Percentiles rank a stretch among this genome's conserved stretches.
phyloP scores from a whole-genome alignment of 2,329 filamentous ascomycete species.

The Xylaria sp. region DNA sequence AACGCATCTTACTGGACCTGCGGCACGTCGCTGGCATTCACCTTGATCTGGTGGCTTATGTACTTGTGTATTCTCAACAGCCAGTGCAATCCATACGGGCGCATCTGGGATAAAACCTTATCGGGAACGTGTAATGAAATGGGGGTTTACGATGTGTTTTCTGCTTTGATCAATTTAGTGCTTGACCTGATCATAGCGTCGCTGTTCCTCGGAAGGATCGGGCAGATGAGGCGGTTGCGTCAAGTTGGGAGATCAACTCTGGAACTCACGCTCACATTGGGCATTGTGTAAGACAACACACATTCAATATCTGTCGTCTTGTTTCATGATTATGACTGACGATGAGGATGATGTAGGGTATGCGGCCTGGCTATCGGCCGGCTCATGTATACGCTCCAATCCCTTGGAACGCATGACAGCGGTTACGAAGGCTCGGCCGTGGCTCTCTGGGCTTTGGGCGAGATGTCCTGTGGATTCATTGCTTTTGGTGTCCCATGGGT shows the following conservation, averaged over 20 bases:
- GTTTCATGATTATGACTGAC: neutral
- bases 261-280: neutral
- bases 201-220: neutral
- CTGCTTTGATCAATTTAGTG: neutral
- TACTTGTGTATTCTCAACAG: neutral
- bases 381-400: too few species aligned
- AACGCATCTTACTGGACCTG: neutral
- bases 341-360: too few species aligned
- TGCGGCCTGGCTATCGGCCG: too few species aligned
- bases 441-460: too few species aligned
- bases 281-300: neutral
- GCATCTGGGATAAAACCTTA: neutral
- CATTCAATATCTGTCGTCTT: neutral
- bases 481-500: too few species aligned
- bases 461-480: too few species aligned
- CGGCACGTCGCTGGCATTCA: neutral
- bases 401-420: too few species aligned
- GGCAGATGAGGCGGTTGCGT: neutral
- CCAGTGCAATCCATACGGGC: neutral
- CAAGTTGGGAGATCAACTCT: neutral
- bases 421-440: too few species aligned
- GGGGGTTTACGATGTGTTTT: neutral
- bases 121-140: neutral
- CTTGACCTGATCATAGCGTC: neutral
- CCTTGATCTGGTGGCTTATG: neutral